Evolutionary conservation across 2,329 filamentous ascomycete species (phyloP), one percentile per base, ranked within the genome.

Genomic region (Davidsoniella virescens): DNA sequence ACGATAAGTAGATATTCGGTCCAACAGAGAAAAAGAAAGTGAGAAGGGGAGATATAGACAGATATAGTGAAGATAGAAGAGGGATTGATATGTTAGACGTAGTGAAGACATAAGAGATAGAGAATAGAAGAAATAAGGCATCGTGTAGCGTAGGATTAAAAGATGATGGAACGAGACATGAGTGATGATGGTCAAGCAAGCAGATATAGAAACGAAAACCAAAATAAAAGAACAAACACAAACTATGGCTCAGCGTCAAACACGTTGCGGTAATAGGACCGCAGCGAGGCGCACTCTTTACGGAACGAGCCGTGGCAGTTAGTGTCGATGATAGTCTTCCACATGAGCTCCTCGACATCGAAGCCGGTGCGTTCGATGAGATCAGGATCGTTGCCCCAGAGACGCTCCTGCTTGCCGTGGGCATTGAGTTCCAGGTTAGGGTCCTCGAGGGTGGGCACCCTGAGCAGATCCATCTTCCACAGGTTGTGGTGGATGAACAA

Each of bases 401-500:
- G 26, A 7, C 50, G 46, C 44, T 47, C 44, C 29, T 48, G 45
- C 39, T 43, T 4, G 14, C 50, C 50, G 6, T 26, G 17, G 18
- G 3, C 25, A 36, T 52, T 47, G 10, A 33, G 14, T n/a, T 39
- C 18, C 26, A 52, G 37, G n/a, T 44, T 39, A 4, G 39, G 50
- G 17, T 52, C 50, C 29, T 52, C 40, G 37, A 40, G 20, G 33
- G 17, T 20, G 8, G 55, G 53, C 5, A 64, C 50, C 12, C 55
- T 56, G 12, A 54, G 54, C 26, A 64, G 56, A 54, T 66, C 62
- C 49, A 65, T 58, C 55, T 65, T 64, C 55, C 61, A 57, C n/a
- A 60, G 59, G 56, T 64, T 65, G 57, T 61, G 60, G 56, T 65
- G 64, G 40, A 64, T 56, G 55, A 66, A 65, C 49, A 65, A 54